These are phyloP conservation scores for Tolypocladium ophioglossoides DNA, from an alignment of 2,329 filamentous ascomycete species.

Conservation along the genomic window DNA sequence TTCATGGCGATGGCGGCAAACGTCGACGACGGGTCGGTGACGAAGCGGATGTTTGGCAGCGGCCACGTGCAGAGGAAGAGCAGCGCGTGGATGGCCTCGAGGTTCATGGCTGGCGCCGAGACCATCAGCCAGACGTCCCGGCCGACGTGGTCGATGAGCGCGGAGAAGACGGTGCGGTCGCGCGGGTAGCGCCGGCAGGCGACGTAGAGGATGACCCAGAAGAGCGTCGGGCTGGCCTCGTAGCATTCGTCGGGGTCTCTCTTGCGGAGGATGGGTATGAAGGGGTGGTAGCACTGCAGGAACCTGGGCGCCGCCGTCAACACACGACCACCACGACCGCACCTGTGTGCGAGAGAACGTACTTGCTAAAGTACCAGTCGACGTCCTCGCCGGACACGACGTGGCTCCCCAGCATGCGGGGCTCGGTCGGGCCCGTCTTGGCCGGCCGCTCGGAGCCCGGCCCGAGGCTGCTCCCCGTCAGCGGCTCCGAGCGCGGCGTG, in stretches of 20 bases:
- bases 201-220: slow-evolving; percentile 44
- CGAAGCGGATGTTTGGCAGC: slow-evolving; percentile 38
- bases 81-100: slow-evolving; percentile 40
- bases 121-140: slow-evolving; percentile 34
- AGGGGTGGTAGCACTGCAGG: slow-evolving; percentile 40
- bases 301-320: slow-evolving; percentile 23
- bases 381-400: slow-evolving; percentile 42
- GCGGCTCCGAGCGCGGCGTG: slow-evolving; percentile 16
- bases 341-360: neutral
- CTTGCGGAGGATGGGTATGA: slow-evolving; percentile 38
- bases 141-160: slow-evolving; percentile 35
- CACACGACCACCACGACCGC: neutral
- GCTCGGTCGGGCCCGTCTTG: slow-evolving; percentile 19
- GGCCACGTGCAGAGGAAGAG: slow-evolving; percentile 42
- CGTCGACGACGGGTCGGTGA: slow-evolving; percentile 38
- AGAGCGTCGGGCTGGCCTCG: slow-evolving; percentile 34
- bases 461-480: slow-evolving; percentile 7
- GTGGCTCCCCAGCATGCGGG: slow-evolving; percentile 34
- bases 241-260: slow-evolving; percentile 41
- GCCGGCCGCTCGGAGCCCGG: slow-evolving; percentile 7
- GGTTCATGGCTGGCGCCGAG: slow-evolving; percentile 29
- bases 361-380: slow-evolving; percentile 45
- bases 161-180: slow-evolving; percentile 28
- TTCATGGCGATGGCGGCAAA: slow-evolving; percentile 37
- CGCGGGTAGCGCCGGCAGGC: slow-evolving; percentile 38